Evolutionary conservation across 2,329 filamentous ascomycete genomes (phyloP).

Genomic region (Penicillium sp.): DNA sequence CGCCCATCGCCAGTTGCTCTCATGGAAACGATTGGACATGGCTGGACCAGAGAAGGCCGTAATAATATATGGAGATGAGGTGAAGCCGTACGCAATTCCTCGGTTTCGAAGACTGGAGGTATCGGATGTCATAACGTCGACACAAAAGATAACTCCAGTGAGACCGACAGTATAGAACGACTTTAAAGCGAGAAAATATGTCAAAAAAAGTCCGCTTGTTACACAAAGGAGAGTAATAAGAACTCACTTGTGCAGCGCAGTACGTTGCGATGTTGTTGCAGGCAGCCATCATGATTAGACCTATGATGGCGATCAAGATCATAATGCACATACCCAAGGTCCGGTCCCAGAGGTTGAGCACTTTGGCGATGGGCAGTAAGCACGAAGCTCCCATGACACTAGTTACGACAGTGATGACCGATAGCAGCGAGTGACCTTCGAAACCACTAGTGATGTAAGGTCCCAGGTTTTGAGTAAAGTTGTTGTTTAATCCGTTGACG

Average conservation of each 20-base stretch:
- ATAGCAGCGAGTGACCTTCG: conserved; percentile 57
- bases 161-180: conserved; percentile 62
- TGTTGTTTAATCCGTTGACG: conserved; percentile 45
- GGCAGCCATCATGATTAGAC: conserved; percentile 65
- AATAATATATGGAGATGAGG: conserved; percentile 60
- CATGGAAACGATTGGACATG: conserved; percentile 57
- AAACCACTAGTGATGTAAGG: conserved; percentile 60
- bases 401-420: conserved; percentile 60
- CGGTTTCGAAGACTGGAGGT: conserved; percentile 64
- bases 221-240: background rate
- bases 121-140: conserved; percentile 66
- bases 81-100: conserved; percentile 63
- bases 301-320: conserved; percentile 50
- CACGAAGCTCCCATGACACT: conserved; percentile 60
- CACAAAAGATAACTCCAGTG: conserved; percentile 59
- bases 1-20: conserved; percentile 64
- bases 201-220: conserved; percentile 12
- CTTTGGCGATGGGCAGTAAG: conserved; percentile 64
- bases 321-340: conserved; percentile 60
- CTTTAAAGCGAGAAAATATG: conserved; percentile 22
- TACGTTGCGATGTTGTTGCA: conserved; percentile 65
- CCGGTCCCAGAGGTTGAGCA: conserved; percentile 66
- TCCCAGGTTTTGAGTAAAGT: conserved; percentile 45
- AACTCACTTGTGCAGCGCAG: conserved; percentile 59
- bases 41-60: conserved; percentile 61